Percentiles rank a stretch among this genome's conserved stretches.
Conservation (phyloP, 768 basidiomycete genomes). For the Lactifluus echinatus region DNA sequence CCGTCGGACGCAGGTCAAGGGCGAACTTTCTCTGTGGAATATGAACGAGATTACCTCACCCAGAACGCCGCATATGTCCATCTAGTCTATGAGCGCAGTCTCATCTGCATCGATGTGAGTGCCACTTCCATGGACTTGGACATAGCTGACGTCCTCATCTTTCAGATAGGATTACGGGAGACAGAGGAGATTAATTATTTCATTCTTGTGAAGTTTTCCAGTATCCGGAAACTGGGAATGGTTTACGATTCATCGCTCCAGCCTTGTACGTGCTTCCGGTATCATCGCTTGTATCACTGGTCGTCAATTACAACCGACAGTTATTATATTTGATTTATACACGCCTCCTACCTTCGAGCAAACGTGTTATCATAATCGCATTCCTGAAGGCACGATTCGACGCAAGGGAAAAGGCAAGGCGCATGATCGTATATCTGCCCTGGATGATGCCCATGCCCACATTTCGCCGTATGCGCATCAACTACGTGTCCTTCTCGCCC, state of each 20-base stretch:
- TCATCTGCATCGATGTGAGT: constrained; percentile 51
- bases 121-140: not conserved
- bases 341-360: constrained; percentile 57
- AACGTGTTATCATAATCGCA: constrained; percentile 45
- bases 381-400: constrained; percentile 31
- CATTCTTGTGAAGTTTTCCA: constrained; percentile 14
- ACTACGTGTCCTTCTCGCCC: constrained; percentile 53
- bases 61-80: constrained; percentile 44
- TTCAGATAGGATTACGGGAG: constrained; percentile 12
- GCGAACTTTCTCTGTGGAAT: constrained; percentile 57
- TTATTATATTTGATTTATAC: constrained; percentile 14
- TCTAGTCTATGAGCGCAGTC: constrained; percentile 62
- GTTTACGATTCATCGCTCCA: not conserved
- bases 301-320: not conserved
- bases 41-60: constrained; percentile 43
- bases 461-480: constrained; percentile 68
- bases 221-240: constrained; percentile 11
- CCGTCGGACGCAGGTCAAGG: constrained; percentile 20
- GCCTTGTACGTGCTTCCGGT: constrained; percentile 1
- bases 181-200: constrained; percentile 8
- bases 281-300: not conserved
- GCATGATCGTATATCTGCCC: constrained; percentile 46
- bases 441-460: constrained; percentile 47
- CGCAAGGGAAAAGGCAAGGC: constrained; percentile 35
- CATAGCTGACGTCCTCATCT: not conserved